Base-by-base conservation (phyloP, 805 yeast species). In the Helenozyma baotianmanensis region DNA sequence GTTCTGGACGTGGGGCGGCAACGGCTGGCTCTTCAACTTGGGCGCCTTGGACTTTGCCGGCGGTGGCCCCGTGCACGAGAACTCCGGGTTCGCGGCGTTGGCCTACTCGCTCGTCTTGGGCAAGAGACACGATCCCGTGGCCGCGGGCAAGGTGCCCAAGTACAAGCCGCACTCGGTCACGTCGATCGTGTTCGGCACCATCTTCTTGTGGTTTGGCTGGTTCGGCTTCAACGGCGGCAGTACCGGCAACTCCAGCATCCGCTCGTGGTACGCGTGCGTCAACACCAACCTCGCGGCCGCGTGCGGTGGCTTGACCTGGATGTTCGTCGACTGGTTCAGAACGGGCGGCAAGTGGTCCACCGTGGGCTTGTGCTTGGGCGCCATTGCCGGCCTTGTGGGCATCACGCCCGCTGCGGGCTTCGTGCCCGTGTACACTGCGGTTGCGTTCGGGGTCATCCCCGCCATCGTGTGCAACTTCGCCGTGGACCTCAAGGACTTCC, bases 211-310 rank as follows among this genome's bases (percentile, higher is more conserved):
- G 96, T 88, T 92, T 52, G 98, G 97, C 23, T 92, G 98, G 98
- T 88, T 88, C 54, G 97, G 96, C 25, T 92, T 92, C 78, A 92
- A 92, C 74, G 97, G 96, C 62, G 97, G 97, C 51, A 87, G 96
- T 29, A 84, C 97, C 31, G 97, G 96, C 61, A 82, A 87, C 56
- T 85, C 96, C 23, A 65, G 90, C 42, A 79, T 92, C 58, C 82
- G 97, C 66, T 89, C 96, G 37, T 86, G 87, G 83, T 88, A 88
- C 70, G 96, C 97, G 23, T 76, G 83, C 57, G 82, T 83, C 54
- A 88, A 86, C 74, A 90, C 97, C 53, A 87, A 90, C 64, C 58
- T 90, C 49, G 96, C 97, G 32, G 97, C 97, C 40, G 80, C 95
- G 10, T 63, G 78, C 51, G 97, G 96, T 67, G 96, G 94, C 39